Conservation (phyloP, 139 green algal species). For the Ulvella scutata region DNA sequence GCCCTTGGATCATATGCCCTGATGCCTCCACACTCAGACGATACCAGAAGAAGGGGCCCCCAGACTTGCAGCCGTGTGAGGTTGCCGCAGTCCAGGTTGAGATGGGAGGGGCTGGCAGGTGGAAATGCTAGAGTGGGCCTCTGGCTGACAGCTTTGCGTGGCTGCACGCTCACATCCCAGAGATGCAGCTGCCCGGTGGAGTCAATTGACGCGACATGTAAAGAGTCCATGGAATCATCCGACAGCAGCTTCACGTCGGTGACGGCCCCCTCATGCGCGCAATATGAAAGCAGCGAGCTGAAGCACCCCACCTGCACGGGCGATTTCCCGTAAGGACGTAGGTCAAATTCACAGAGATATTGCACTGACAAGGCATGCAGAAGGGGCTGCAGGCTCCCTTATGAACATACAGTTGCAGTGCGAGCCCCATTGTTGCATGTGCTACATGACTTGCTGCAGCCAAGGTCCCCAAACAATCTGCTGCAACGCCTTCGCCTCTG, state of each 20-base stretch:
- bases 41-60: conserved; percentile 3
- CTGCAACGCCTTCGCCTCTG: too few relatives aligned
- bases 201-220: neutral
- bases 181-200: neutral
- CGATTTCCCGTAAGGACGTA: too few relatives aligned
- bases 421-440: too few relatives aligned
- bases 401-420: too few relatives aligned
- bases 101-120: neutral
- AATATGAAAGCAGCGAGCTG: neutral
- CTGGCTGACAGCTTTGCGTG: neutral
- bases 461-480: too few relatives aligned
- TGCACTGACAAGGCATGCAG: too few relatives aligned
- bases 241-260: neutral
- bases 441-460: too few relatives aligned
- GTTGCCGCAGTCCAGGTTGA: neutral
- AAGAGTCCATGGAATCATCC: neutral
- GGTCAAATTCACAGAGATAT: too few relatives aligned
- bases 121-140: neutral
- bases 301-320: neutral
- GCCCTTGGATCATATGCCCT: neutral
- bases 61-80: neutral
- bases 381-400: too few relatives aligned
- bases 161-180: neutral
- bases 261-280: neutral
- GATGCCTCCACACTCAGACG: neutral